phyloP scores from a whole-genome alignment of 441 rosid genomes.

The Gossypium trilobum region DNA sequence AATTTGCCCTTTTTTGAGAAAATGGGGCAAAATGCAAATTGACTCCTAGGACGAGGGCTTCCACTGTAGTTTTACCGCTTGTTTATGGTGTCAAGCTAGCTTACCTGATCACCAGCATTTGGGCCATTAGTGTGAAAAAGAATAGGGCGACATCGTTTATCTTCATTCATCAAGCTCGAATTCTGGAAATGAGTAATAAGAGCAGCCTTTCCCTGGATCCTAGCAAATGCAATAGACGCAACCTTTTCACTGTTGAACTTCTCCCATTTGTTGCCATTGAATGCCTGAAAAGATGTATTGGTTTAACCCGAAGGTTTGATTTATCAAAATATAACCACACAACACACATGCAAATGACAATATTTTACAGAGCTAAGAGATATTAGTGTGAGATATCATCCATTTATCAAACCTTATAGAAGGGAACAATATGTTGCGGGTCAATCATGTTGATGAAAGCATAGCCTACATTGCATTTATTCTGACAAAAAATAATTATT shows the following conservation, averaged over 20 bases:
- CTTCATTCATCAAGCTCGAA: constrained; percentile 79
- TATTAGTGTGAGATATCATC: neutral
- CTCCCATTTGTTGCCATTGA: constrained; percentile 72
- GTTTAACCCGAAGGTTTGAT: neutral
- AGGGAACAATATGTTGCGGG: constrained; percentile 37
- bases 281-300: constrained; percentile 44
- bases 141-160: constrained; percentile 67
- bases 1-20: no score
- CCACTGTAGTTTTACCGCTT: neutral
- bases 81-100: neutral
- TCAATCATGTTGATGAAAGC: constrained; percentile 47
- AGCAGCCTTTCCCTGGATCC: constrained; percentile 68
- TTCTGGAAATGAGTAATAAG: constrained; percentile 71
- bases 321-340: neutral
- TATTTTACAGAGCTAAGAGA: neutral
- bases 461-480: constrained; percentile 46
- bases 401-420: constrained; percentile 29
- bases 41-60: no score
- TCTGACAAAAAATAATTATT: constrained; percentile 23
- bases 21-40: no score
- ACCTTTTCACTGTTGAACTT: constrained; percentile 78
- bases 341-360: neutral
- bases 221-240: constrained; percentile 65
- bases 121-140: constrained; percentile 72
- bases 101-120: constrained; percentile 73